phyloP scores from a whole-genome alignment of 768 basidiomycete genomes.

The Collybia mongolica region DNA sequence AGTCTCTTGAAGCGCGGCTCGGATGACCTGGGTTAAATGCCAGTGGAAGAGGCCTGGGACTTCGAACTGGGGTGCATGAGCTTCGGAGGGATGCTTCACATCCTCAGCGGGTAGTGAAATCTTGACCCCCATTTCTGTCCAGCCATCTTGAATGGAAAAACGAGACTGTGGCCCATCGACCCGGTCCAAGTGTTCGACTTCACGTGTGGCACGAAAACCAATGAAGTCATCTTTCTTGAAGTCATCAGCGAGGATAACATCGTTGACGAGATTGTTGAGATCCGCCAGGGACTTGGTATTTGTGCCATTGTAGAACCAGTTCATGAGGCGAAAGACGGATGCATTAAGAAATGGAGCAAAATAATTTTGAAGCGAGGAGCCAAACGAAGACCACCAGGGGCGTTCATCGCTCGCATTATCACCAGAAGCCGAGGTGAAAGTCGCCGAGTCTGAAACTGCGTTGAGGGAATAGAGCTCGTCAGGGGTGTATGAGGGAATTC shows the following conservation, averaged over 20 bases:
- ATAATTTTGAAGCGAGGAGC: constrained; percentile 5
- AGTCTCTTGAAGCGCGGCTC: constrained; percentile 6
- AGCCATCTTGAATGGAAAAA: constrained; percentile 13
- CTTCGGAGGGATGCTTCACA: constrained; percentile 13
- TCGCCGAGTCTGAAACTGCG: not conserved
- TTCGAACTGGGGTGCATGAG: constrained; percentile 13
- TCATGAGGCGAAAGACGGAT: constrained; percentile 19
- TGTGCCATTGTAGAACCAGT: constrained; percentile 26
- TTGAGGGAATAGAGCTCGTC: constrained; percentile 4
- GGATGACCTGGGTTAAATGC: constrained; percentile 8
- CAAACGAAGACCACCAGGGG: not conserved
- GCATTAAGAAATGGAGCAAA: constrained; percentile 15
- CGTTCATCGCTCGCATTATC: not conserved
- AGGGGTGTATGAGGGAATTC: constrained; percentile 3
- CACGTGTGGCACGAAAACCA: constrained; percentile 10
- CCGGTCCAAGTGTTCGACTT: not conserved
- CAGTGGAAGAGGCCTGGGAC: constrained; percentile 15
- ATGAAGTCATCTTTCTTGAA: constrained; percentile 18
- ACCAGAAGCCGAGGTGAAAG: not conserved
- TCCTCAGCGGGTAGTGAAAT: constrained; percentile 22
- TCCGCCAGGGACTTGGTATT: constrained; percentile 22
- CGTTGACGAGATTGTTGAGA: constrained; percentile 21
- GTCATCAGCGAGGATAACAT: constrained; percentile 16
- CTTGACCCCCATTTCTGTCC: constrained; percentile 18
- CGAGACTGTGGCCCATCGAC: not conserved